Conservation (phyloP, 2,329 filamentous ascomycete genomes). For the Xylaria sp. region DNA sequence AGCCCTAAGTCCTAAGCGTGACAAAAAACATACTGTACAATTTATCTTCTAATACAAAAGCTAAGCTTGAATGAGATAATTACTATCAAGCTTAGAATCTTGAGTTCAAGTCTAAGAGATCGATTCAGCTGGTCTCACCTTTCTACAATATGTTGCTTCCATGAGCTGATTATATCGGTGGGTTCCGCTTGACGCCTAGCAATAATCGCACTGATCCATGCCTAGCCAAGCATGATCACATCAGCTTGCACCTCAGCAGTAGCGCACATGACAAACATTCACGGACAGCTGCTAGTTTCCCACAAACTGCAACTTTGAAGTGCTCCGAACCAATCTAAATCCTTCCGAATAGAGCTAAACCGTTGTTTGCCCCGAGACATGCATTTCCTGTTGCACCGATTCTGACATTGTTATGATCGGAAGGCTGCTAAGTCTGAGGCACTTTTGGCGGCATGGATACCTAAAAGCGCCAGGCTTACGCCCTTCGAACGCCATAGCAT, state of each 20-base stretch:
- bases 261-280: neutral
- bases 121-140: neutral
- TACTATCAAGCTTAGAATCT: neutral
- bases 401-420: slow-evolving; percentile 5
- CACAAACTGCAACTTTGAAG: neutral
- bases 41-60: neutral
- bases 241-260: neutral
- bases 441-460: slow-evolving; percentile 6
- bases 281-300: neutral
- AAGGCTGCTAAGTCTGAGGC: neutral
- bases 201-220: neutral
- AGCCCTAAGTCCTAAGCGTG: neutral
- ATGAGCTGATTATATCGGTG: neutral
- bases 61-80: neutral
- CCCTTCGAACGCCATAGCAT: slow-evolving; percentile 19
- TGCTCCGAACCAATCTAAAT: slow-evolving; percentile 21
- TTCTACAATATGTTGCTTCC: neutral
- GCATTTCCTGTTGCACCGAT: slow-evolving; percentile 29
- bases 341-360: slow-evolving; percentile 27
- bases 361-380: slow-evolving; percentile 30
- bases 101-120: slow-evolving; percentile 9
- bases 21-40: neutral
- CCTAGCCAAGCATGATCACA: slow-evolving; percentile 7
- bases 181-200: neutral
- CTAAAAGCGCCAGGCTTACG: slow-evolving; percentile 11